Percentiles rank a stretch among this genome's conserved stretches.
These are phyloP conservation scores for Pseudogymnoascus sp. DNA, from an alignment of 2,329 filamentous ascomycete species.

Conservation along the genomic window DNA sequence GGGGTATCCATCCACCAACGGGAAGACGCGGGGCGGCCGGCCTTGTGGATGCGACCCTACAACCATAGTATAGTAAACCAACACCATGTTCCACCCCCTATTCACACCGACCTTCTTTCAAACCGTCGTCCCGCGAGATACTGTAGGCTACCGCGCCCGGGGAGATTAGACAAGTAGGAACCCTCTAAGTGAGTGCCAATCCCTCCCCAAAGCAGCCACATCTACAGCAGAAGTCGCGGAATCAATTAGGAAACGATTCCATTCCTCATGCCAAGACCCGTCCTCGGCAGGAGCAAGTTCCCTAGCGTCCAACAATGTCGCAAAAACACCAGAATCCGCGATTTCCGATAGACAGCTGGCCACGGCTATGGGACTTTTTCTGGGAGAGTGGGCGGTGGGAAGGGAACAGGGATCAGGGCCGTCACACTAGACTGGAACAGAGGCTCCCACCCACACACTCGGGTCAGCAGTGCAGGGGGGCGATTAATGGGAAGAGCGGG, in stretches of 20 bases:
- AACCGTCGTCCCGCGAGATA: not conserved
- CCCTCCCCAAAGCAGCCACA: not conserved
- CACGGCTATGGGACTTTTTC: not conserved
- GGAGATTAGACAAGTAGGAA: slow-evolving; percentile 1
- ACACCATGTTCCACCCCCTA: not conserved
- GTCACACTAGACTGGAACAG: not conserved
- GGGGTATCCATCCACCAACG: not conserved
- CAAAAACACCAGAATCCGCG: not conserved
- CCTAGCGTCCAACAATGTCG: not conserved
- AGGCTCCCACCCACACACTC: not conserved
- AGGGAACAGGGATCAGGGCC: not conserved
- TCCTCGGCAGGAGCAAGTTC: not conserved
- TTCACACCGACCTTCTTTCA: not conserved
- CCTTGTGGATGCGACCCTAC: not conserved
- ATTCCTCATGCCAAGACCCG: not conserved
- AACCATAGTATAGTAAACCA: not conserved
- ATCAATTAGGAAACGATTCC: not conserved
- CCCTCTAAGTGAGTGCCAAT: not conserved
- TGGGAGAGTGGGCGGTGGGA: not conserved
- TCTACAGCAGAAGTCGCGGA: not conserved
- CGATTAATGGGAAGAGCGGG: not conserved
- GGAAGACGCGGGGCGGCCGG: not conserved
- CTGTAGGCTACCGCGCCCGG: not conserved
- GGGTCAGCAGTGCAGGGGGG: not conserved
- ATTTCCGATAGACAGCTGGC: not conserved